Percentiles rank a stretch among this genome's conserved stretches.
Evolutionary conservation across 768 basidiomycete species (phyloP).

Genomic region (Boletus subcaerulescens): DNA sequence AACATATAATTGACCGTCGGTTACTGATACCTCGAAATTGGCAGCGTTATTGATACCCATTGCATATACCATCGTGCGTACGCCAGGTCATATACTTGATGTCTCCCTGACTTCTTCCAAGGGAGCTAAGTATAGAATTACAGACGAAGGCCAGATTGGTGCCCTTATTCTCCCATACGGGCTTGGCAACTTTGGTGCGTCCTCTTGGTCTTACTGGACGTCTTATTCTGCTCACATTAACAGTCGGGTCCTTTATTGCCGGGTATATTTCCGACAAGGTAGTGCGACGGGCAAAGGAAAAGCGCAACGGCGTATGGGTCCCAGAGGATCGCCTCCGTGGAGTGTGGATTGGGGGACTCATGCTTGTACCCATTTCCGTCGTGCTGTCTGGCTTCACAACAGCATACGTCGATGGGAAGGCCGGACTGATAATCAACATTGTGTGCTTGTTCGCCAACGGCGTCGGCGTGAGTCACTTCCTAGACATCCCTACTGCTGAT

Average conservation of each 20-base stretch:
- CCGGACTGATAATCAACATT: slow-evolving; percentile 51
- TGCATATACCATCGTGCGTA: too few relatives aligned
- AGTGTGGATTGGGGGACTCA: slow-evolving; percentile 41
- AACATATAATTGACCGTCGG: too few relatives aligned
- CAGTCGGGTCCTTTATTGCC: slow-evolving; percentile 59
- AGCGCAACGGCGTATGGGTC: slow-evolving; percentile 55
- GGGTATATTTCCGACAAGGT: slow-evolving; percentile 57
- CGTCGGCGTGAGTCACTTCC: slow-evolving; percentile 47
- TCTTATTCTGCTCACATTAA: background rate
- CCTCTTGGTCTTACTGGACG: background rate
- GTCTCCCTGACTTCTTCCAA: slow-evolving; percentile 21
- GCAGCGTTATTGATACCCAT: too few relatives aligned
- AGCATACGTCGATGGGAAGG: slow-evolving; percentile 44
- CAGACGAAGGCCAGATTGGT: slow-evolving; percentile 22
- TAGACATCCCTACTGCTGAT: background rate
- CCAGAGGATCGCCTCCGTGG: slow-evolving; percentile 69
- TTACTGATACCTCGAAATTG: too few relatives aligned
- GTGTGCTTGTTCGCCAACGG: slow-evolving; percentile 62
- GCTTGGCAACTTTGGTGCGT: slow-evolving; percentile 24
- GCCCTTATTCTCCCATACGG: slow-evolving; percentile 25
- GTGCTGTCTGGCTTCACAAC: slow-evolving; percentile 49
- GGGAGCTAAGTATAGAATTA: slow-evolving; percentile 41
- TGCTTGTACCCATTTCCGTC: slow-evolving; percentile 54
- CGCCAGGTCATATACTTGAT: background rate
- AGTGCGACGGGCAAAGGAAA: slow-evolving; percentile 45